phyloP scores from a whole-genome alignment of 2,329 filamentous ascomycete genomes.

The Periconia digitata region DNA sequence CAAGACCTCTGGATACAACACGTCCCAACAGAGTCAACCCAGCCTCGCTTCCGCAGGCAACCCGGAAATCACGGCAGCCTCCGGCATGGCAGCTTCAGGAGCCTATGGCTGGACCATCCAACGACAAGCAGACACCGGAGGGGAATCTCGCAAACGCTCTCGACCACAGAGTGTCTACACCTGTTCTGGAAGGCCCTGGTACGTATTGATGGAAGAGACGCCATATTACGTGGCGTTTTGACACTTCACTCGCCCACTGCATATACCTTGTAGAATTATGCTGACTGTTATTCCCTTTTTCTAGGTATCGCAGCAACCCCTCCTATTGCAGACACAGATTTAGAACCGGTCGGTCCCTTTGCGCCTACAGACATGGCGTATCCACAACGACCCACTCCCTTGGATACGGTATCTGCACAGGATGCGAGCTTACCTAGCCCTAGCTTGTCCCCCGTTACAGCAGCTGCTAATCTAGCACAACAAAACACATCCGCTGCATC shows the following conservation, averaged over 20 bases:
- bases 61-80: conserved; percentile 12
- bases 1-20: conserved; percentile 24
- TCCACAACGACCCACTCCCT: conserved; percentile 44
- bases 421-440: conserved; percentile 94
- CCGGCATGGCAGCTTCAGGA: conserved; percentile 30
- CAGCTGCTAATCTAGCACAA: conserved; percentile 65
- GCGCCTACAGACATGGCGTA: conserved; percentile 16
- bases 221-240: no score
- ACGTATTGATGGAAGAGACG: no score
- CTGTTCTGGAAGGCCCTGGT: conserved; percentile 46
- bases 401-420: conserved; percentile 73
- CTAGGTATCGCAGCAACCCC: conserved; percentile 73
- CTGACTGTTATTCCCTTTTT: no score
- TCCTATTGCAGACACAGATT: conserved; percentile 72
- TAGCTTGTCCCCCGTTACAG: conserved; percentile 84
- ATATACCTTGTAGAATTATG: no score
- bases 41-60: conserved; percentile 21
- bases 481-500: conserved; percentile 34
- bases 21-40: conserved; percentile 21
- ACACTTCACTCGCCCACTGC: no score
- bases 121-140: conserved; percentile 13
- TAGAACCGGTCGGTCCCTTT: conserved; percentile 60
- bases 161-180: conserved; percentile 26
- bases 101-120: conserved; percentile 25
- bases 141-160: conserved; percentile 17